phyloP scores from a whole-genome alignment of 1,284 basidiomycete genomes.

The Taiwanofungus camphoratus region DNA sequence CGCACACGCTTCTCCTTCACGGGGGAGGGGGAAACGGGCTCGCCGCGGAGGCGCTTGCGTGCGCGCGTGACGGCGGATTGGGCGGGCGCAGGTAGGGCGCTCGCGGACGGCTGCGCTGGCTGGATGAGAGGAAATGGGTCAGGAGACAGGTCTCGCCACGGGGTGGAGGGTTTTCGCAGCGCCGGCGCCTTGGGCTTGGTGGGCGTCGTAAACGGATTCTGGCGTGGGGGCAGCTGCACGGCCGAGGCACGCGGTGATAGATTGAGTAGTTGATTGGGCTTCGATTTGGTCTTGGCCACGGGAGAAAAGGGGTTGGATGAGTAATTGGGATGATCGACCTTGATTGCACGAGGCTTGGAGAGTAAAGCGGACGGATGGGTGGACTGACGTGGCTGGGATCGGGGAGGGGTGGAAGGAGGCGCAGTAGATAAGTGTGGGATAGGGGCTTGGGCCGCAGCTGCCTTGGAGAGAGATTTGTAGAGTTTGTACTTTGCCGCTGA shows the following conservation, averaged over 20 bases:
- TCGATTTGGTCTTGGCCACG: slow-evolving; percentile 48
- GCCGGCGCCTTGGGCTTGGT: slow-evolving; percentile 28
- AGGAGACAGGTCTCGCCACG: slow-evolving; percentile 27
- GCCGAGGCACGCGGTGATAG: slow-evolving; percentile 16
- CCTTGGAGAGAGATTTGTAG: slow-evolving; percentile 74
- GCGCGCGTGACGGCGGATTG: slow-evolving; percentile 52
- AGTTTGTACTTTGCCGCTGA: slow-evolving; percentile 77
- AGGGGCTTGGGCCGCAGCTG: slow-evolving; percentile 18
- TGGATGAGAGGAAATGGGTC: slow-evolving; percentile 33
- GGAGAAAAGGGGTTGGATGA: slow-evolving; percentile 77
- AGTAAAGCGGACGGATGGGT: slow-evolving; percentile 31
- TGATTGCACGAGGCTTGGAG: slow-evolving; percentile 43
- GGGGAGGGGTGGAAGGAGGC: slow-evolving; percentile 31
- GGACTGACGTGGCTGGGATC: slow-evolving; percentile 28
- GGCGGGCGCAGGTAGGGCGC: slow-evolving; percentile 14
- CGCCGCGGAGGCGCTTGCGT: slow-evolving; percentile 72
- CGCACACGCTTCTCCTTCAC: slow-evolving; percentile 68
- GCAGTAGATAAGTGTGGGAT: slow-evolving; percentile 11
- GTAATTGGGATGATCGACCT: slow-evolving; percentile 42
- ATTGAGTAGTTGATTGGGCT: slow-evolving; percentile 11
- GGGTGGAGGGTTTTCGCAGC: slow-evolving; percentile 24
- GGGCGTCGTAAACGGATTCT: slow-evolving; percentile 54
- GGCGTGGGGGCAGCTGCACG: slow-evolving; percentile 16
- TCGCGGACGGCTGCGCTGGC: slow-evolving; percentile 11
- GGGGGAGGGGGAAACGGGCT: slow-evolving; percentile 75